These are phyloP conservation scores for Jasminum sambac DNA, from an alignment of 257 asterid species.

Conservation along the genomic window DNA sequence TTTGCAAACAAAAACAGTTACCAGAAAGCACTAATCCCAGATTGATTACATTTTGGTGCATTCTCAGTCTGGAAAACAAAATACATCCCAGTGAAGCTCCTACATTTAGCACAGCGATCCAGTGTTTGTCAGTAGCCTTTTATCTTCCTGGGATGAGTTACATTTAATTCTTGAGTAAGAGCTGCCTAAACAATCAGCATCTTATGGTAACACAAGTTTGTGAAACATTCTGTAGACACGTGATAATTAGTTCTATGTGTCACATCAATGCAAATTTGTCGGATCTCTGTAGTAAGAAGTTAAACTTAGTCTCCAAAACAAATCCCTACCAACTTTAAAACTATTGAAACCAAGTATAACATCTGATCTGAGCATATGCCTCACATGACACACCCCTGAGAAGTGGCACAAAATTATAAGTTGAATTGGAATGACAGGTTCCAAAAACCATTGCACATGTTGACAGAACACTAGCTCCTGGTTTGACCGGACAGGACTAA, in stretches of 20 bases:
- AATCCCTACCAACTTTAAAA: constrained; percentile 12
- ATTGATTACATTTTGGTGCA: constrained; percentile 9
- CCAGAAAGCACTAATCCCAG: constrained; percentile 7
- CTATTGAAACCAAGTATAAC: neutral
- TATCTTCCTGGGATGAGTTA: constrained; percentile 5
- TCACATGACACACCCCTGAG: neutral
- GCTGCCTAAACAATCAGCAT: constrained; percentile 11
- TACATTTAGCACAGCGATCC: neutral
- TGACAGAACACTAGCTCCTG: neutral
- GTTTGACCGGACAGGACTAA: constrained; percentile 8
- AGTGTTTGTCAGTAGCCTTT: neutral
- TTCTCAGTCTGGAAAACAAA: constrained; percentile 5
- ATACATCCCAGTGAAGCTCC: constrained; percentile 9
- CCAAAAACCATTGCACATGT: constrained; percentile 14
- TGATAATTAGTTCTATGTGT: neutral
- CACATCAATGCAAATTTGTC: neutral
- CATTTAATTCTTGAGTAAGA: constrained; percentile 3
- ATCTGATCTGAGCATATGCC: constrained; percentile 4
- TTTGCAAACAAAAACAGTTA: constrained; percentile 19
- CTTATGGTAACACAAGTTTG: constrained; percentile 6
- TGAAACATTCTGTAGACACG: constrained; percentile 4
- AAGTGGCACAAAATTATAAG: neutral
- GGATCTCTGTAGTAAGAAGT: neutral
- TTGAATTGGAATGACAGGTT: constrained; percentile 12
- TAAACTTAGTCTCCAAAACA: constrained; percentile 6